Conservation (phyloP, 176 grass and related monocot genomes). For the Carex myosuroides region DNA sequence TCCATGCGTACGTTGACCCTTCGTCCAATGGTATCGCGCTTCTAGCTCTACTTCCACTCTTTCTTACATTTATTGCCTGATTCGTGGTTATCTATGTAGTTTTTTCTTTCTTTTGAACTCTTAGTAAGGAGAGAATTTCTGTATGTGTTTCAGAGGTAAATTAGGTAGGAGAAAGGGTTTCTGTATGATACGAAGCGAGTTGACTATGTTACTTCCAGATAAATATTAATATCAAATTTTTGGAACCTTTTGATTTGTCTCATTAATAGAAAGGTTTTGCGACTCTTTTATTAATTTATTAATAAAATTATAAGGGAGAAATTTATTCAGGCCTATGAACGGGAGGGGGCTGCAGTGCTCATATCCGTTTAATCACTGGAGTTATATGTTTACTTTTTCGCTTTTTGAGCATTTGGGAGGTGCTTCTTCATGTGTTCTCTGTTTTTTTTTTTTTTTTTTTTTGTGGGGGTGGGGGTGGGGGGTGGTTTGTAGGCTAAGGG, state of each 20-base stretch:
- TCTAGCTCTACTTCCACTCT: background rate
- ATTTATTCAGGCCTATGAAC: background rate
- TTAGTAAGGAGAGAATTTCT: background rate
- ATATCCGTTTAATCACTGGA: background rate
- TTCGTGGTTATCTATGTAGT: background rate
- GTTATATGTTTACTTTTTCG: background rate
- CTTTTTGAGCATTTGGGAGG: background rate
- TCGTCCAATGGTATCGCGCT: conserved; percentile 32
- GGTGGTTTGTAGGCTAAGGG: background rate
- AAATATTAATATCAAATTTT: background rate
- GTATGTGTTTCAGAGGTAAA: background rate
- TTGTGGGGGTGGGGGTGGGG: background rate
- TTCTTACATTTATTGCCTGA: background rate
- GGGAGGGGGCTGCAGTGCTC: background rate
- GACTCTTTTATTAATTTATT: background rate
- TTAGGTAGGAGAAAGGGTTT: background rate
- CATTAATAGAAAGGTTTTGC: background rate
- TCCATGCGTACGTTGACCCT: conserved; percentile 67
- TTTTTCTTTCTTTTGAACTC: background rate
- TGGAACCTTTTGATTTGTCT: background rate
- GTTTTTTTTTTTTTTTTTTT: background rate
- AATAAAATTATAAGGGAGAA: background rate
- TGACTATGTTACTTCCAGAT: background rate
- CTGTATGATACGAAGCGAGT: background rate
- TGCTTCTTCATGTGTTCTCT: background rate